Base-by-base conservation (phyloP, 2,329 filamentous ascomycete species). In the Cladorrhinum sp. region DNA sequence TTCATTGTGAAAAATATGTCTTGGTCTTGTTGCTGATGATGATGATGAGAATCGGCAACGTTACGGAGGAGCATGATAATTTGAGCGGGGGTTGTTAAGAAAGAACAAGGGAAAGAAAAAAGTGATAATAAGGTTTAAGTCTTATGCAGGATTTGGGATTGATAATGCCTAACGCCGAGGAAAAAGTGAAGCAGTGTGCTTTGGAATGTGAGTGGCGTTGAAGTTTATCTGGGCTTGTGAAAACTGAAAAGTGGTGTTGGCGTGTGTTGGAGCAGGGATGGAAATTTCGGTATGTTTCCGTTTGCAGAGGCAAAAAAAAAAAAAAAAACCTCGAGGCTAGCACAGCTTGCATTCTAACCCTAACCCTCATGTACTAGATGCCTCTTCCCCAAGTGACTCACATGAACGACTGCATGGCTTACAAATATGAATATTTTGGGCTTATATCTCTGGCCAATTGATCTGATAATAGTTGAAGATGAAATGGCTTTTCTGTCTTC, bases 1-100 rank as follows among this genome's bases (percentile, higher is more conserved):
- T 10, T 21, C 42, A 68, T 68, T 62, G 60, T 63, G 62, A 53
- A 62, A 55, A 66, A 68, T 21, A 68, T 62, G 60, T 67, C 67
- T 18, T 57, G 64, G 59, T 66, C 63, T 26, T 55, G 59, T 49
- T 62, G 50, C 20, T 60, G 57, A 46, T 46, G 49, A 54, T 26
- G 48, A 39, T 46, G 56, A 49, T 18, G n/a, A 21, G 16, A 21
- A n/a, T n/a, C n/a, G 36, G 10, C 6, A 57, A 63, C 53, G 58
- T 63, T 53, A 58, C 64, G 67, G 61, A 67, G 60, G 57, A 67
- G 64, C 67, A 68, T 68, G 58, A 21, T 60, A 36, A 49, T 53
- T 42, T n/a, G 18, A 46, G 10, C 4, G 14, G 14, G 36, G 14
- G 36, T 16, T 42, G n/a, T 42, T 14, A 3, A 42, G 36, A 42